A percentile compares a stretch with the other conserved stretches of the same genome.
Evolutionary conservation across 495 filamentous ascomycete genomes (phyloP).

Genomic region (Collariella sp.): DNA sequence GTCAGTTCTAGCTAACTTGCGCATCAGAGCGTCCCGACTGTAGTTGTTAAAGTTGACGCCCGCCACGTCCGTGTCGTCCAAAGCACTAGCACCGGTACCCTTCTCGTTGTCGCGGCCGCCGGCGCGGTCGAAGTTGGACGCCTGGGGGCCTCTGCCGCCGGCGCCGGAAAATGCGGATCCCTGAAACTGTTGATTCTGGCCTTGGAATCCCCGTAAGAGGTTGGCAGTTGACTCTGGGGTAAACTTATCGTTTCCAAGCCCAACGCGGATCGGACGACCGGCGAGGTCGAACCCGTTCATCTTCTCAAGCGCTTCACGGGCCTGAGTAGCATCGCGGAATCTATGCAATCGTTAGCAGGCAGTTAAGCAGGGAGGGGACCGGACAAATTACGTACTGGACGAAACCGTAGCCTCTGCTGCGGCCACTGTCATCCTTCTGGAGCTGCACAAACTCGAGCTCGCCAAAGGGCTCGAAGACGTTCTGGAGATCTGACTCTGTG

Average conservation of each 20-base stretch:
- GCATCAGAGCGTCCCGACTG: conserved; percentile 94
- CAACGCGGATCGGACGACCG: conserved; percentile 94
- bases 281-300: conserved; percentile 99
- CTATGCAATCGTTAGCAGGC: conserved; percentile 44
- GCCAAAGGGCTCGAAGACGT: conserved; percentile 96
- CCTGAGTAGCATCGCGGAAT: conserved; percentile 85
- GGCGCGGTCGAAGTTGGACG: conserved; percentile 88
- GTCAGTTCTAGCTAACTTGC: conserved; percentile 94
- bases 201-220: conserved; percentile 80
- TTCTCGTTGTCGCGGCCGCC: conserved; percentile 88
- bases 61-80: conserved; percentile 96
- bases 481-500: conserved; percentile 90
- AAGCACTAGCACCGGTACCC: conserved; percentile 82
- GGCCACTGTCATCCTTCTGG: conserved; percentile 85
- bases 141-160: conserved; percentile 79
- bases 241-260: conserved; percentile 99
- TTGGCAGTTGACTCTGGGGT: conserved; percentile 93
- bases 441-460: conserved; percentile 96
- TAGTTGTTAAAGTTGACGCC: conserved; percentile 99
- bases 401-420: conserved; percentile 95
- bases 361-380: conserved; percentile 3
- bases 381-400: conserved; percentile 70
- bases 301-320: conserved; percentile 89
- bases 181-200: conserved; percentile 74
- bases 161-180: conserved; percentile 91